Percentiles rank a stretch among this genome's conserved stretches.
phyloP scores from a whole-genome alignment of 768 basidiomycete genomes.

The Kwoniella shandongensis region DNA sequence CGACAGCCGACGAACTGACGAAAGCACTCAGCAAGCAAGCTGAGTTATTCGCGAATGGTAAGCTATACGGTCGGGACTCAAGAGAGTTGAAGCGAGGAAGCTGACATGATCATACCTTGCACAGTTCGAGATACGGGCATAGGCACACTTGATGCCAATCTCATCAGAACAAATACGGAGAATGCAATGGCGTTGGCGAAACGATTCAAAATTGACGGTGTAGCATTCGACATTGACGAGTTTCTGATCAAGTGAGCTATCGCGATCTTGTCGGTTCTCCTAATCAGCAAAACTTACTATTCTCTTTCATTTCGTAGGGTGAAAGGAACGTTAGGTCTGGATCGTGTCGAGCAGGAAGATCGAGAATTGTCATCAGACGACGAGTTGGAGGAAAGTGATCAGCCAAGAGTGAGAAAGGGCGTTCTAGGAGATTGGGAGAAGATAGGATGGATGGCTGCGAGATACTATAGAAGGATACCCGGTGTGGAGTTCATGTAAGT shows the following conservation, averaged over 20 bases:
- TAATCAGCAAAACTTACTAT: not conserved
- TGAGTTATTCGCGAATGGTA: conserved; percentile 26
- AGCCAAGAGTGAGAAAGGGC: conserved; percentile 46
- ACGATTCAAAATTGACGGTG: conserved; percentile 80
- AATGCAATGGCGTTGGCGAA: conserved; percentile 85
- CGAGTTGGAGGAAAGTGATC: conserved; percentile 54
- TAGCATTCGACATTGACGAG: conserved; percentile 88
- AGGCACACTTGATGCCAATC: conserved; percentile 82
- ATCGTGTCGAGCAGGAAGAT: conserved; percentile 43
- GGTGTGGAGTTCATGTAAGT: conserved; percentile 85
- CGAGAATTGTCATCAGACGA: conserved; percentile 10
- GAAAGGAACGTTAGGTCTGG: conserved; percentile 33
- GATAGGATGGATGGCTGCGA: conserved; percentile 79
- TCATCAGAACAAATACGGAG: conserved; percentile 73
- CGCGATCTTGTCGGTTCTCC: not conserved
- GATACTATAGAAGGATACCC: conserved; percentile 74
- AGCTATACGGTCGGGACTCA: too few species aligned
- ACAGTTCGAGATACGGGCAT: conserved; percentile 69
- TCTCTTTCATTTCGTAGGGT: conserved; percentile 21
- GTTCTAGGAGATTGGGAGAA: conserved; percentile 70
- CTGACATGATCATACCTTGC: not conserved
- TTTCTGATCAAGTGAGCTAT: conserved; percentile 60
- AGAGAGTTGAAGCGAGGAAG: not conserved
- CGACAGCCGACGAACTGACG: conserved; percentile 20
- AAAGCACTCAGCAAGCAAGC: conserved; percentile 14